Conservation (phyloP, 768 basidiomycete species). For the Tricholomella constricta region DNA sequence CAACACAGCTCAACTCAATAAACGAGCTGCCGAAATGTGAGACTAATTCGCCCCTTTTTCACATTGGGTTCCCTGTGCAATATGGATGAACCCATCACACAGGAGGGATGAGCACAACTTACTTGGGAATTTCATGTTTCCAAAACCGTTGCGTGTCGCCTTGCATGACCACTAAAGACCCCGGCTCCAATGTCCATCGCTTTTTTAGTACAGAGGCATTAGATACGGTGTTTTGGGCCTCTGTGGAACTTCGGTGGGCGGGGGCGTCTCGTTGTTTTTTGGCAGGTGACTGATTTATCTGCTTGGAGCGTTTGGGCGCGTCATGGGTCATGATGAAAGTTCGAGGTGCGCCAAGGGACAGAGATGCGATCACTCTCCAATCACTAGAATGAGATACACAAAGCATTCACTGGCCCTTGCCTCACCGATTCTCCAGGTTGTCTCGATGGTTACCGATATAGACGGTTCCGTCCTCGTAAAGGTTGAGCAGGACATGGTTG, state of each 20-base stretch:
- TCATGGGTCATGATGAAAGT: conserved; percentile 33
- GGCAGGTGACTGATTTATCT: not conserved
- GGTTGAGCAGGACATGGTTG: conserved; percentile 33
- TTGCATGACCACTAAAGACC: conserved; percentile 35
- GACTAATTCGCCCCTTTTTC: conserved; percentile 30
- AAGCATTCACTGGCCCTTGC: not conserved
- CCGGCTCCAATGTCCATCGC: conserved; percentile 25
- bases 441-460: conserved; percentile 36
- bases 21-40: conserved; percentile 31
- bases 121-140: conserved; percentile 37
- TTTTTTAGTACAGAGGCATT: conserved; percentile 10
- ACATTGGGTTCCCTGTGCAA: conserved; percentile 27
- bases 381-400: not conserved
- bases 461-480: conserved; percentile 30
- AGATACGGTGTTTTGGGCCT: not conserved
- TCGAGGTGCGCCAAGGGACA: conserved; percentile 31
- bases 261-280: not conserved
- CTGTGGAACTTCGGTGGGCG: not conserved
- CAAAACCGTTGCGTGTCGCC: conserved; percentile 32
- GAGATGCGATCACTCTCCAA: conserved; percentile 31
- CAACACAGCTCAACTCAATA: not conserved
- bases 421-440: conserved; percentile 28
- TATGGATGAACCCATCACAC: not conserved
- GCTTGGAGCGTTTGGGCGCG: conserved; percentile 2
- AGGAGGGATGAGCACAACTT: not conserved